Evolutionary conservation across 2,329 filamentous ascomycete species (phyloP), one percentile per base, ranked within the genome.

Genomic region (Fusarium mundagurra): DNA sequence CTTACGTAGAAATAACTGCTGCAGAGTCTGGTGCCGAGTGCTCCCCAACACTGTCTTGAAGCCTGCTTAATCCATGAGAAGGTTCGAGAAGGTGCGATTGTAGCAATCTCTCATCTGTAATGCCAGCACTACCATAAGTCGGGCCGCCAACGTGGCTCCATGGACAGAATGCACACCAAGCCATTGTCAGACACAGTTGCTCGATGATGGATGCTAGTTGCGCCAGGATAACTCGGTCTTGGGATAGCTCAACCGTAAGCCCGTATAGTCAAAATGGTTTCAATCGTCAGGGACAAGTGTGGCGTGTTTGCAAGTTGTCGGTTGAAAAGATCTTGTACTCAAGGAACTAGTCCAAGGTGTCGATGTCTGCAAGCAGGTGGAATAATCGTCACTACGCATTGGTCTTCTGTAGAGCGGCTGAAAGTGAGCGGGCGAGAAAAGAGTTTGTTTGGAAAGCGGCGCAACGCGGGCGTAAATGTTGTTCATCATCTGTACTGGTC

Each of bases 351-450:
- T 18, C 8, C 29, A 24, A 24, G 22, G 4, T 14, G 4, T 24
- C 22, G 29, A 33, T 9, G 4, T 18, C 29, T 10, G 20, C 12
- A 18, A 18, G 29, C 11, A 13, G 16, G 17, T n/a, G 8, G 22
- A 8, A 33, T 14, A 3, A 33, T 18, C 29, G 4, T 24, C 29
- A 18, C 11, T 51, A 8, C 8, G 8, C 3, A 8, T 9, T 13
- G 22, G 11, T 50, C 11, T 50, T 13, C 10, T 50, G 17, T 50
- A n/a, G 16, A 16, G 22, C 22, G 29, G 29, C 29, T n/a, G 29
- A 18, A 9, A 8, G n/a, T 18, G 18, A 0, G 22, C 5, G 20
- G 18, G 5, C 11, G 16, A 18, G 5, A 11, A n/a, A n/a, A 13
- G 11, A 17, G 8, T n/a, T 12, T n/a, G 8, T 17, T 33, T 22